Evolutionary conservation across 805 yeast genomes (phyloP).

Genomic region (Candida tallmaniae): DNA sequence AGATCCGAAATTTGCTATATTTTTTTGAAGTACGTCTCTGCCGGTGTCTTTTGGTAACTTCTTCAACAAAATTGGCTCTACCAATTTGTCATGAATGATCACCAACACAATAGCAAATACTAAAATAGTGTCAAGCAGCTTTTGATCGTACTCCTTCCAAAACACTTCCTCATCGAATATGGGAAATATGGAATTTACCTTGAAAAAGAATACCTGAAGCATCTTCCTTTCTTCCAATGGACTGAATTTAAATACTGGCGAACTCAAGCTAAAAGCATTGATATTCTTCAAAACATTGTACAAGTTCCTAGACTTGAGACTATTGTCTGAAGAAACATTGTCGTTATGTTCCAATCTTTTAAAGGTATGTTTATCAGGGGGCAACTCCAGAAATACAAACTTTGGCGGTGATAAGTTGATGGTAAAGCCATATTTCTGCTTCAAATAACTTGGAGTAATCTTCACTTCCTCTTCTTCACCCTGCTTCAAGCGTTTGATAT

Average conservation of each 20-base stretch:
- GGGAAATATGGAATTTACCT: conserved; percentile 31
- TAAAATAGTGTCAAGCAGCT: conserved; percentile 17
- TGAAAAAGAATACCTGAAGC: conserved; percentile 25
- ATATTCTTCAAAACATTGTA: no score
- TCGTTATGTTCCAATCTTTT: no score
- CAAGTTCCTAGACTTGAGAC: no score
- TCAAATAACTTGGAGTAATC: background rate
- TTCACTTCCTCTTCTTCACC: no score
- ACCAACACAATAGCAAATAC: conserved; percentile 25
- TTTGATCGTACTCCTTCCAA: conserved; percentile 22
- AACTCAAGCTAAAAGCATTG: no score
- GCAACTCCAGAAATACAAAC: no score
- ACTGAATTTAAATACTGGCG: no score
- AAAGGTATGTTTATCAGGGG: no score
- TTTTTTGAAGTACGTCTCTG: conserved; percentile 2
- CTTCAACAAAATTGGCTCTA: conserved; percentile 17
- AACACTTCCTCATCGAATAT: conserved; percentile 23
- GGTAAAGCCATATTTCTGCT: background rate
- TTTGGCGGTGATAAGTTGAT: background rate
- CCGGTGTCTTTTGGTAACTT: background rate
- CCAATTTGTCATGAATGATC: conserved; percentile 23
- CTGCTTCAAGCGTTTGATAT: no score
- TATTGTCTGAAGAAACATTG: no score
- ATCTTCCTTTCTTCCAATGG: conserved; percentile 16
- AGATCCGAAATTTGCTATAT: conserved; percentile 2